Base-by-base conservation (phyloP, 2,329 filamentous ascomycete genomes). In the Arthrobotrys conoides region DNA sequence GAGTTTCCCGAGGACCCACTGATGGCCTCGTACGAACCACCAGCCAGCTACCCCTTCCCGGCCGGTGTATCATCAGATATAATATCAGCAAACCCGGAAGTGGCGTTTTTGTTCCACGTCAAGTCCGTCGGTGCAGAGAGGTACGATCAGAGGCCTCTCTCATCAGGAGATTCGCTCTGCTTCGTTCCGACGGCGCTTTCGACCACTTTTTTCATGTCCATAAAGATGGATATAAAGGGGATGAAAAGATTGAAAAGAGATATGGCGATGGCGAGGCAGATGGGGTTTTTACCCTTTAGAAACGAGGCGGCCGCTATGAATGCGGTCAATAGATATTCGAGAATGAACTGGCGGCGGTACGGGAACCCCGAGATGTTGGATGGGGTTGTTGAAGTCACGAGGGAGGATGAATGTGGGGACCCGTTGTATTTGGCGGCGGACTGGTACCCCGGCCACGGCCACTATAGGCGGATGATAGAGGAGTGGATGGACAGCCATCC, bases 371-470 rank as follows among this genome's bases (percentile, higher is more conserved):
- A 44, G 14, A 8, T 3, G 18, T 16, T 41, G 20, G 67, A 71
- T 20, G 48, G 48, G 3, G n/a, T 36, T 41, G 57, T 36, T 16
- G 20, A 49, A 30, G 6, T 6, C n/a, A n/a, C n/a, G n/a, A n/a
- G n/a, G n/a, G 27, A 30, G 33, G 33, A 36, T 8, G 9, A 36
- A 10, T 3, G 9, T 12, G 33, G 33, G 33, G 9, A 36, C 44
- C 18, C n/a, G 44, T 8, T 48, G n/a, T 2, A 48, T 48, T 49
- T 65, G 27, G 38, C 41, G 0, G 18, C 36, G 16, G 49, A 75
- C 8, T 76, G 71, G 71, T 76, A 76, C 18, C 71, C 71, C 10
- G 71, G 71, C 5, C 24, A 18, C 9, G 41, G 22, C 9, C 69
- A 70, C n/a, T 76, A 65, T 22, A 18, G 51, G 9, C 63, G 38